A percentile compares a stretch with the other conserved stretches of the same genome.
phyloP scores from a whole-genome alignment of 2,329 filamentous ascomycete genomes.

The Colletotrichum theobromicola region DNA sequence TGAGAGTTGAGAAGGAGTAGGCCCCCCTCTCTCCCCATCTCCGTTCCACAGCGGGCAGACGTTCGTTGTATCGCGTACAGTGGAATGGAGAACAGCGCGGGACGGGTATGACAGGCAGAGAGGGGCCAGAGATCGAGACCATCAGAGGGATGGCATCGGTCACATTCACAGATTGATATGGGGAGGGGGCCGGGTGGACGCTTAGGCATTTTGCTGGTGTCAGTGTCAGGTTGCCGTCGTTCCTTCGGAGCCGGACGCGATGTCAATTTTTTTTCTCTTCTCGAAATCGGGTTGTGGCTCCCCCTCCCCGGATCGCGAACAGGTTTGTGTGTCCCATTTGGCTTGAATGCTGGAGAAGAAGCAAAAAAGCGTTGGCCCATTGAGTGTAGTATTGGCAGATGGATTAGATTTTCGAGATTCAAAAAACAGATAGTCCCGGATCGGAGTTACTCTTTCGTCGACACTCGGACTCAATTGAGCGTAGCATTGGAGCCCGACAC shows the following conservation, averaged over 20 bases:
- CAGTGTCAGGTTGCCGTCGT: not conserved
- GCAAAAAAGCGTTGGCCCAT: not conserved
- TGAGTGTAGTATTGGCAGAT: not conserved
- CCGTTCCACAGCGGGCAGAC: slow-evolving; percentile 14
- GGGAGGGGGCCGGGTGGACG: not conserved
- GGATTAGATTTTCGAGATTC: not conserved
- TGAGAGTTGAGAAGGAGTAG: not conserved
- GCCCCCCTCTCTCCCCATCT: not conserved
- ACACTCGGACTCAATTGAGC: not conserved
- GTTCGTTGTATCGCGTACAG: slow-evolving; percentile 12
- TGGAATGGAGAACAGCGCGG: slow-evolving; percentile 14
- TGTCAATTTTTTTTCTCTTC: not conserved
- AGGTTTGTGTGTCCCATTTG: not conserved
- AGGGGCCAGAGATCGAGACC: not conserved
- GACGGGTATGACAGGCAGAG: not conserved
- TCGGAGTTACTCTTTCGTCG: not conserved
- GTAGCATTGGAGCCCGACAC: not conserved
- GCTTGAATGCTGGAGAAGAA: not conserved
- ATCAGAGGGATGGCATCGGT: not conserved
- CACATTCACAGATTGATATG: not conserved
- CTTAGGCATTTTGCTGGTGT: not conserved
- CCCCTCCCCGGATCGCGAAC: not conserved
- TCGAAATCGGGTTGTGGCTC: not conserved
- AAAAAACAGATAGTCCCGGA: not conserved
- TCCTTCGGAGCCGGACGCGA: not conserved